A percentile compares a stretch with the other conserved stretches of the same genome.
Conservation (phyloP, 306 rosid species). For the Cicer pinnatifidum region DNA sequence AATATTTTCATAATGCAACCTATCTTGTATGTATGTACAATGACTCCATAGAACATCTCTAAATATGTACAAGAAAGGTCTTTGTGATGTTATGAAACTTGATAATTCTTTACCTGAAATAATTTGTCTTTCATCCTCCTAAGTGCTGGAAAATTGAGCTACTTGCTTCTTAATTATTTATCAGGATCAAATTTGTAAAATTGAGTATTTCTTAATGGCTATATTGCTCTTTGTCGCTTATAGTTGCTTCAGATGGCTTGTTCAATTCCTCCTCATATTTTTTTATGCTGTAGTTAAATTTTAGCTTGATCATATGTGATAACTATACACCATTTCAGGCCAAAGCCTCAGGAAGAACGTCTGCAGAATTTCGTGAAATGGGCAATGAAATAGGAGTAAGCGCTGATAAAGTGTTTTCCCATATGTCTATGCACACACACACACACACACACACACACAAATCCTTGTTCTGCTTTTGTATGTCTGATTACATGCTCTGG, state of each 20-base stretch:
- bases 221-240: conserved; percentile 18
- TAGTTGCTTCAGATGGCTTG: conserved; percentile 29
- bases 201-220: conserved; percentile 31
- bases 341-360: conserved; percentile 83
- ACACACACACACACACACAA: conserved; percentile 17
- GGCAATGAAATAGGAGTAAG: conserved; percentile 91
- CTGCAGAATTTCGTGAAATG: conserved; percentile 60
- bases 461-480: conserved; percentile 29
- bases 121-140: conserved; percentile 26
- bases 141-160: conserved; percentile 35
- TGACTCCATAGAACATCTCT: background rate
- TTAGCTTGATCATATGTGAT: conserved; percentile 27
- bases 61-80: background rate
- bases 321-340: conserved; percentile 63
- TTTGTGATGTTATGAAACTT: background rate
- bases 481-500: conserved; percentile 47
- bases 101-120: conserved; percentile 11
- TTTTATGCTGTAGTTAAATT: conserved; percentile 22
- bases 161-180: conserved; percentile 29
- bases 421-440: conserved; percentile 28
- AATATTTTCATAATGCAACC: conserved; percentile 21
- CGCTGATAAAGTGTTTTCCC: conserved; percentile 49
- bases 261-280: conserved; percentile 30
- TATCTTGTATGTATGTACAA: conserved; percentile 9
- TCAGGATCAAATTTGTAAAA: conserved; percentile 6